Percentiles rank a stretch among this genome's conserved stretches.
These are phyloP conservation scores for Anisodus acutangulus DNA, from an alignment of 257 asterid genomes.

Conservation along the genomic window DNA sequence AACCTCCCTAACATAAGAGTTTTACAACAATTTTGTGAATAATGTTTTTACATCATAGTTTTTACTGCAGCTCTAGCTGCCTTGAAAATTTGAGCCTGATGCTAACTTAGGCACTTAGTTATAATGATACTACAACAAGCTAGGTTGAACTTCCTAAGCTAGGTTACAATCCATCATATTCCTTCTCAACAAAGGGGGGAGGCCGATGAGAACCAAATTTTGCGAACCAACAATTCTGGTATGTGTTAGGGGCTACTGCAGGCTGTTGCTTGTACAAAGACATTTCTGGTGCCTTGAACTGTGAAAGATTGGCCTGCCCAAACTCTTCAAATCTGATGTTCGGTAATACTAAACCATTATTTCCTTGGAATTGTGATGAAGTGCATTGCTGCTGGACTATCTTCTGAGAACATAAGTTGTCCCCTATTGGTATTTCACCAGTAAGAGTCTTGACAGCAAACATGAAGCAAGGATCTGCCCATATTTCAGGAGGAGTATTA, in stretches of 20 bases:
- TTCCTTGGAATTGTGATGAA: slow-evolving; percentile 38
- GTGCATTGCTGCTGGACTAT: slow-evolving; percentile 40
- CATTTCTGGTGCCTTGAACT: slow-evolving; percentile 30
- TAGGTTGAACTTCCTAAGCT: slow-evolving; percentile 15
- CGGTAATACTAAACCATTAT: slow-evolving; percentile 29
- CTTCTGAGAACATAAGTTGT: slow-evolving; percentile 27
- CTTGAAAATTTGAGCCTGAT: slow-evolving; percentile 2
- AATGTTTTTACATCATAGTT: slow-evolving; percentile 9
- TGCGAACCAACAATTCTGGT: slow-evolving; percentile 22
- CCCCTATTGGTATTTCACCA: slow-evolving; percentile 53
- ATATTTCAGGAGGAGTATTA: slow-evolving; percentile 47
- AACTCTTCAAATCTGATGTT: slow-evolving; percentile 36
- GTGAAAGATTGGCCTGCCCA: slow-evolving; percentile 28
- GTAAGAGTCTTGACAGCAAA: slow-evolving; percentile 75
- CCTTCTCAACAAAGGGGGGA: slow-evolving; percentile 22
- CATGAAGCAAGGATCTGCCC: slow-evolving; percentile 80
- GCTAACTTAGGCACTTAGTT: background rate
- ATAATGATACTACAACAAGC: background rate
- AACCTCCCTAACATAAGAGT: background rate
- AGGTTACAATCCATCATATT: background rate
- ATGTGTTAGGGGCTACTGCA: slow-evolving; percentile 28
- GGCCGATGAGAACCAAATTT: slow-evolving; percentile 26
- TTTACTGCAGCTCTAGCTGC: slow-evolving; percentile 17
- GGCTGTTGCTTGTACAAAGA: slow-evolving; percentile 35
- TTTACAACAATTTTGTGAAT: background rate